Base-by-base conservation (phyloP, 306 rosid genomes). In the Quercus aquifolioides region DNA sequence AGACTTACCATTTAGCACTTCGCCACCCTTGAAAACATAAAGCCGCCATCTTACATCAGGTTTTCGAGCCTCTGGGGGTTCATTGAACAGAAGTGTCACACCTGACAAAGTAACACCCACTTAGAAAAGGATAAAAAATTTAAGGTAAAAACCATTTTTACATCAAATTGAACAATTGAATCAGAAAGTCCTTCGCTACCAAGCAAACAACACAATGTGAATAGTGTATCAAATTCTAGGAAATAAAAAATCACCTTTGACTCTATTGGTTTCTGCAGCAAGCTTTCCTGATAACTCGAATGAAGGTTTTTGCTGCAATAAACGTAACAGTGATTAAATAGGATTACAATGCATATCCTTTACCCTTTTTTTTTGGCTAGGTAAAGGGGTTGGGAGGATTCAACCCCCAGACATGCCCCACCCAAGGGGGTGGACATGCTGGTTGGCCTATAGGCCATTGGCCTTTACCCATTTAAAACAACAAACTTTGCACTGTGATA, bases 271-370 rank as follows among this genome's bases (percentile, higher is more conserved):
- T 90, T 94, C 99, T 15, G 90, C 95, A 20, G 99, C 99, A 58
- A 94, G 99, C 86, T 94, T 92, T 80, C 99, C 99, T 65, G 99
- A 94, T n/a, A 94, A 85, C 83, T 94, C 99, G 84, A 91, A 94
- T 18, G 99, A 94, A 84, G 99, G 99, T 69, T 94, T 87, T 82
- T 91, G 88, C 99, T 94, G 94, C 77, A 86, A 77, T n/a, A 8
- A 79, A 67, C 74, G 25, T n/a, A 67, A 46, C 68, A 58, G 23
- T 49, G 55, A 69, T 81, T 63, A 79, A 19, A 68, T 31, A 33
- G 25, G 51, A 31, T 38, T 38, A 8, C 0, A 0, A 41, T 6
- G 28, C 18, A 68, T 9, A 21, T 8, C 30, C 23, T 60, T 69
- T 46, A 67, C 69, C 51, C 46, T 2, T 13, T 13, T 49, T 49